Percentiles rank a stretch among this genome's conserved stretches.
phyloP scores from a whole-genome alignment of 768 basidiomycete species.

The Boletus rex-veris region DNA sequence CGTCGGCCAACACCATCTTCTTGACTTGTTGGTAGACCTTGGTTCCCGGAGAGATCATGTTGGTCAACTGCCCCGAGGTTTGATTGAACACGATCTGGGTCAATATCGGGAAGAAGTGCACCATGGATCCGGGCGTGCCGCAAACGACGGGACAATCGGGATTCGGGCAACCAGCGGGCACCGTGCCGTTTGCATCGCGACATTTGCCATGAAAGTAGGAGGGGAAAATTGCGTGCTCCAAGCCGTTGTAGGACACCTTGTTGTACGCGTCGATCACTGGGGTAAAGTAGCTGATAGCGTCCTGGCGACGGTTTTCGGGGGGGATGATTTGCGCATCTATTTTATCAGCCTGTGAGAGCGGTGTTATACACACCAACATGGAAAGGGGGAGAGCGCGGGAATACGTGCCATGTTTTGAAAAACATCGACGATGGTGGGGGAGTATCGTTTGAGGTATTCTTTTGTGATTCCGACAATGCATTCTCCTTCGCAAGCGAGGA shows the following conservation, averaged over 20 bases:
- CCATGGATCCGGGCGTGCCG: slow-evolving; percentile 77
- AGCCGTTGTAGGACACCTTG: slow-evolving; percentile 38
- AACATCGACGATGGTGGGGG: slow-evolving; percentile 37
- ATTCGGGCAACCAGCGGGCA: slow-evolving; percentile 72
- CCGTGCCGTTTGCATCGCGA: slow-evolving; percentile 45
- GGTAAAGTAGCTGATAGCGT: slow-evolving; percentile 37
- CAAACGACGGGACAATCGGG: slow-evolving; percentile 77
- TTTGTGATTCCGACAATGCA: slow-evolving; percentile 62
- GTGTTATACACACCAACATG: neutral
- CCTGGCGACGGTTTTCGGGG: slow-evolving; percentile 17
- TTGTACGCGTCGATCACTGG: slow-evolving; percentile 49
- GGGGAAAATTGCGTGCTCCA: slow-evolving; percentile 62
- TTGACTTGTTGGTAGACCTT: slow-evolving; percentile 43
- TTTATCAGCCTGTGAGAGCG: slow-evolving; percentile 31
- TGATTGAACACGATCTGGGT: slow-evolving; percentile 47
- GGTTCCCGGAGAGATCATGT: slow-evolving; percentile 37
- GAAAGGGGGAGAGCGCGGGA: neutral
- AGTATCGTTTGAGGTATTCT: slow-evolving; percentile 51
- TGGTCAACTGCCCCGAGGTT: slow-evolving; percentile 34
- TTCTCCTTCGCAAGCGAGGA: slow-evolving; percentile 64
- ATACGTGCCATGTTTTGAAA: slow-evolving; percentile 42
- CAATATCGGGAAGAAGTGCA: slow-evolving; percentile 60
- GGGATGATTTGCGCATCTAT: slow-evolving; percentile 35
- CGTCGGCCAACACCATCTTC: slow-evolving; percentile 38
- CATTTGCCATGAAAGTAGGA: slow-evolving; percentile 78